Base-by-base conservation (phyloP, 176 grass and related monocot species). In the Calamus simplicifolius region DNA sequence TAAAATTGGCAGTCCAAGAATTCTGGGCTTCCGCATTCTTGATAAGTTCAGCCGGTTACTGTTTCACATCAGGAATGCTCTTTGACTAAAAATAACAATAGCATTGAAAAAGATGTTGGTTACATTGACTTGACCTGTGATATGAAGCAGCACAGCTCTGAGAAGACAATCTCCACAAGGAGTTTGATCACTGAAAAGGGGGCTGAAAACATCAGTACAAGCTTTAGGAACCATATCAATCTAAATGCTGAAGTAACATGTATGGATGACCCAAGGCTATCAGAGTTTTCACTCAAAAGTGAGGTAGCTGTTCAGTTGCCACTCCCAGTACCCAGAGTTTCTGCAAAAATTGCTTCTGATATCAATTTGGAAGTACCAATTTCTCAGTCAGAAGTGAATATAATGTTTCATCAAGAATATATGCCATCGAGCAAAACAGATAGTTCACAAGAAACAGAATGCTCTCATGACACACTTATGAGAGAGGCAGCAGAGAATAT, bases 211-310 rank as follows among this genome's bases (percentile, higher is more conserved):
- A 13, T 69, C 58, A 74, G 59, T 25, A 52, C 29, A 73, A 48
- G 51, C 43, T 28, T n/a, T 7, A 73, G 51, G 62, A 76, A 49
- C 81, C 62, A 66, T 51, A 81, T 95, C 48, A 77, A 87, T 71
- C 72, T 90, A 35, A 95, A 90, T 64, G 74, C 69, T 64, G 74
- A 79, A 53, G 58, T 85, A 49, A 62, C 82, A 2, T 71, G 38
- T 29, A 75, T 56, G 50, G 80, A 87, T 77, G 74, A 90, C 19
- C 25, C 12, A 16, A 79, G 63, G 38, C 19, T 48, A 29, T 29
- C 70, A 26, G 52, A 59, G 38, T 4, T 27, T 55, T 50, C 29
- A 7, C 56, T 64, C 30, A 13, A 66, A 80, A 54, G 6, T 25
- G 58, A 68, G 57, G 35, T 38, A 16, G 23, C 16, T 19, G 52